Evolutionary conservation across 306 rosid species (phyloP), one percentile per base, ranked within the genome.

Genomic region (Vigna nakashimae): DNA sequence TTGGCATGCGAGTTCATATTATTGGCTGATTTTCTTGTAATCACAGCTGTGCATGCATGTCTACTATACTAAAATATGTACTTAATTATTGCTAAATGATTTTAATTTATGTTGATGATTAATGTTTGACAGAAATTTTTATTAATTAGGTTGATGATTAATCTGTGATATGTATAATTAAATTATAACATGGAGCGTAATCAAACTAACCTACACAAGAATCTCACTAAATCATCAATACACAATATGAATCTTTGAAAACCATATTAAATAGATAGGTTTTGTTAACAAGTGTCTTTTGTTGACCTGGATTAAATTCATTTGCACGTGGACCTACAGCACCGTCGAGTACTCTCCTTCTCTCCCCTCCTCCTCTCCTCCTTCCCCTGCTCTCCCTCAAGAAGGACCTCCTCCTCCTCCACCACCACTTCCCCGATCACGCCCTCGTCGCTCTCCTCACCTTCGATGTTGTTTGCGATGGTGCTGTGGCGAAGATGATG

Each of bases 61-160:
- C 22, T 20, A 20, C 22, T 20, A 20, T 20, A 20, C 34, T 30
- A 30, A 30, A 30, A 30, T 40, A 40, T 45, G 43, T 4, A 79
- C 40, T 36, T 77, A 74, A 77, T 80, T 38, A 88, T 80, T 76
- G 50, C 30, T 72, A 24, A 40, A 42, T 22, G 1, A 11, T 15
- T 24, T 51, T 34, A 10, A 34, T 17, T 70, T 36, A 70, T 24
- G 34, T 38, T 69, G 18, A 58, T 58, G 56, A 60, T 48, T 69
- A 59, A 42, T 70, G 7, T 52, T 28, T 34, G 38, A 52, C 46
- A 32, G 4, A 30, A 3, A 4, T 30, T 30, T 30, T 30, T 30
- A 30, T 30, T 30, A 30, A 30, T 30, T 30, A 30, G 32, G 32
- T 34, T 34, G 7, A 34, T 34, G 42, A 6, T 6, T 36, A 36